Conservation (phyloP, 192 early-diverging fungal species). For the Mortierella alpina region DNA sequence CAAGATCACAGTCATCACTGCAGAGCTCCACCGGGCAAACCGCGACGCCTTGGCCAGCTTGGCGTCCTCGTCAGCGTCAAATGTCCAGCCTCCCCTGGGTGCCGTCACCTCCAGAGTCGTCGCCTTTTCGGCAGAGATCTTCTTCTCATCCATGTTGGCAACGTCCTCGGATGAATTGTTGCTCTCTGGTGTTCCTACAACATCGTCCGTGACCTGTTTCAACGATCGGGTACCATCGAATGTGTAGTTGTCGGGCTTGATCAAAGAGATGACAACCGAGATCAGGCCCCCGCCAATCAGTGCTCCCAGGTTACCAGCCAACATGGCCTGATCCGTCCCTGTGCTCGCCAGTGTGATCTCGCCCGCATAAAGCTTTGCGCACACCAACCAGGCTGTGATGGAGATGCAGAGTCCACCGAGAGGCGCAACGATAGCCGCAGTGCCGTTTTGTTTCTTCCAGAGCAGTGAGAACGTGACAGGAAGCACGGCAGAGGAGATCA, state of each 20-base stretch:
- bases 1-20: constrained; percentile 66
- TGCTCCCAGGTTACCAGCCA: constrained; percentile 75
- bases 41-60: constrained; percentile 61
- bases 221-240: constrained; percentile 64
- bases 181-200: constrained; percentile 8
- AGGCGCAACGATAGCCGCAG: constrained; percentile 64
- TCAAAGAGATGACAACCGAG: constrained; percentile 21
- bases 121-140: neutral
- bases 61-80: constrained; percentile 42
- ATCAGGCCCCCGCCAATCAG: constrained; percentile 39
- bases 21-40: constrained; percentile 66
- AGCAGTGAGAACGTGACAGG: constrained; percentile 73
- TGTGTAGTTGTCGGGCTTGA: constrained; percentile 73
- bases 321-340: constrained; percentile 77
- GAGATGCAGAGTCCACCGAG: constrained; percentile 65
- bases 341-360: constrained; percentile 68
- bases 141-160: constrained; percentile 3
- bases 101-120: constrained; percentile 12
- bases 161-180: constrained; percentile 34
- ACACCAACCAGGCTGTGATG: constrained; percentile 69
- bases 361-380: constrained; percentile 62
- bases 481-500: constrained; percentile 71
- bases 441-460: constrained; percentile 72
- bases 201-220: constrained; percentile 58
- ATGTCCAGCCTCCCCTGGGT: constrained; percentile 12